phyloP scores from a whole-genome alignment of 768 basidiomycete genomes.

The Tylopilus felleus region DNA sequence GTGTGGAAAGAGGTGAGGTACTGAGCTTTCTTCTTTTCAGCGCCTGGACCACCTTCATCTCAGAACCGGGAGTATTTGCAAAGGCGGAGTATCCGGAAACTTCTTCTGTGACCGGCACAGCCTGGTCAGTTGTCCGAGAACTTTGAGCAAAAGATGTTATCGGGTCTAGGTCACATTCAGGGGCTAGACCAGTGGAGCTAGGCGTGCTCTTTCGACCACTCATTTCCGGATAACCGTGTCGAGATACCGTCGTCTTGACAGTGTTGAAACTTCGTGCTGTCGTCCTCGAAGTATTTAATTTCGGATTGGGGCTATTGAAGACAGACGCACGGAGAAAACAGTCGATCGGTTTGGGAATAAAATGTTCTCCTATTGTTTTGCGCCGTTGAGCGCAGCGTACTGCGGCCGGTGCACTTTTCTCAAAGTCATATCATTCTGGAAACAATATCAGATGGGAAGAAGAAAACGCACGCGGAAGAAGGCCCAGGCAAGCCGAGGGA shows the following conservation, averaged over 20 bases:
- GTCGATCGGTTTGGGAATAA: background rate
- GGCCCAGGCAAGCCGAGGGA: background rate
- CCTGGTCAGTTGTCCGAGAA: constrained; percentile 1
- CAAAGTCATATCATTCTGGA: background rate
- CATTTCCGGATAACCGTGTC: background rate
- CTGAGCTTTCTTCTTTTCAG: background rate
- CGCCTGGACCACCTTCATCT: background rate
- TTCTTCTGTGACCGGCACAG: constrained; percentile 1
- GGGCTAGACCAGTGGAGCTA: constrained; percentile 11
- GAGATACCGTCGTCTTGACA: background rate
- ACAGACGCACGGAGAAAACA: background rate
- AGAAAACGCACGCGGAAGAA: constrained; percentile 15
- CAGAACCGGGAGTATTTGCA: background rate
- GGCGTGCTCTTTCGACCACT: constrained; percentile 4
- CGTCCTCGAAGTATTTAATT: background rate
- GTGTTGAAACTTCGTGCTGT: background rate
- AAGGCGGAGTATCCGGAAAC: background rate
- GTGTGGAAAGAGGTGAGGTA: background rate
- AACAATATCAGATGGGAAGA: background rate
- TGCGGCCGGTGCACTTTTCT: background rate
- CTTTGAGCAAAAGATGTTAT: background rate
- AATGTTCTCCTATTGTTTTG: background rate
- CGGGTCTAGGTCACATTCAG: background rate
- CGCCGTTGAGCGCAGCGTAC: constrained; percentile 5
- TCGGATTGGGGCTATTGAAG: background rate